These are phyloP conservation scores for Alternaria atra DNA, from an alignment of 2,329 filamentous ascomycete genomes.

Conservation along the genomic window DNA sequence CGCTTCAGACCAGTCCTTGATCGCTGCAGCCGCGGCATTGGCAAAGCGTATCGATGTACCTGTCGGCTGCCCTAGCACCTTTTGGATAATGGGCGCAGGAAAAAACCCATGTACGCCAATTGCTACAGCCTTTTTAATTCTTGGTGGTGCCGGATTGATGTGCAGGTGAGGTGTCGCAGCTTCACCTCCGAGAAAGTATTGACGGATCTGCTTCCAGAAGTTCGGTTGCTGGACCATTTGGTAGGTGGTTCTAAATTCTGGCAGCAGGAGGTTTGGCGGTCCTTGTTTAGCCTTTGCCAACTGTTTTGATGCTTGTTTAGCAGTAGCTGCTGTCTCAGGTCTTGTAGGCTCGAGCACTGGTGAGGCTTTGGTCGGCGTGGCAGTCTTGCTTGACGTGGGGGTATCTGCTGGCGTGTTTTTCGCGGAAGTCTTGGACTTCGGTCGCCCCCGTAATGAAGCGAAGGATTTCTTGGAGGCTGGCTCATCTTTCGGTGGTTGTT, in stretches of 20 bases:
- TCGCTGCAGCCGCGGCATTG: conserved; percentile 82
- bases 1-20: conserved; percentile 80
- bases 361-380: conserved; percentile 40
- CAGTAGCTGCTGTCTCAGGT: conserved; percentile 35
- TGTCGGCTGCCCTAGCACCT: conserved; percentile 91
- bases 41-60: conserved; percentile 95
- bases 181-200: conserved; percentile 58
- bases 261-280: conserved; percentile 71
- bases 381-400: conserved; percentile 50
- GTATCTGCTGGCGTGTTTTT: conserved; percentile 31
- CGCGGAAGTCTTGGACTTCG: conserved; percentile 33
- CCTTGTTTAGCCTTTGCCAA: conserved; percentile 39
- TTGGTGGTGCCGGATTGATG: conserved; percentile 72
- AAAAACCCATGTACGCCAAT: conserved; percentile 97
- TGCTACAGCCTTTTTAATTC: conserved; percentile 84
- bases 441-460: conserved; percentile 42
- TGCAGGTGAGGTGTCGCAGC: conserved; percentile 73
- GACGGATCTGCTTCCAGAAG: conserved; percentile 55
- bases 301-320: conserved; percentile 41
- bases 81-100: conserved; percentile 84
- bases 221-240: conserved; percentile 55
- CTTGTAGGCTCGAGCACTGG: conserved; percentile 39
- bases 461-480: conserved; percentile 40
- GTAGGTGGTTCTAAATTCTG: conserved; percentile 75
- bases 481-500: conserved; percentile 28